Evolutionary conservation across 2,329 filamentous ascomycete species (phyloP), one percentile per base, ranked within the genome.

Genomic region (Dactylellina cionopaga): DNA sequence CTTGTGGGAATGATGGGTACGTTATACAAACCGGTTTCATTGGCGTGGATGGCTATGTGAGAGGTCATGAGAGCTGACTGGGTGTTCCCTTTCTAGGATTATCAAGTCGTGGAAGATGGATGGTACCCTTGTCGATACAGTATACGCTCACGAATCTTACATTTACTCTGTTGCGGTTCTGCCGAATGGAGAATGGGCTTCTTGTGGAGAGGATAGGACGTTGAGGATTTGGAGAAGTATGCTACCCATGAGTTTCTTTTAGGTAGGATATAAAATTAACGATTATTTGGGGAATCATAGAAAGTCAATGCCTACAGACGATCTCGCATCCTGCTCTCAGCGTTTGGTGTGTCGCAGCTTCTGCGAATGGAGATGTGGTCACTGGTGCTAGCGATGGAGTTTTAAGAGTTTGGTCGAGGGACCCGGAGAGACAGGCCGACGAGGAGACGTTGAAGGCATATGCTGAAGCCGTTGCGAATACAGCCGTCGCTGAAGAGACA

Each of bases 261-360:
- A 5, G 22, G 11, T 10, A 1, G 15, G 27, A 43, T 41, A 33
- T 39, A 17, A 17, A 5, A 11, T 7, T 24, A 19, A 13, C 35
- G 39, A 15, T 29, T 10, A 22, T 27, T 41, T 27, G 41, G 11
- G 37, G 24, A 35, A 15, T 39, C 41, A 17, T 56, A 77, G 76
- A 76, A 43, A 74, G 75, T 11, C 85, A 92, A 64, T 98, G 94
- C 79, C 82, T 96, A 46, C 95, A 99, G 80, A 97, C 94, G 37
- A 98, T 99, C 75, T 97, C 94, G 0, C 92, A 97, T 78, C 95
- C 95, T 9, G 95, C 95, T 7, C 96, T 98, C 62, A 98, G 94
- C 0, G 93, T 99, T 3, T 99, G 95, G 95, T 85, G 88, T 11
- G 92, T 99, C 15, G 91, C 92, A n/a, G 90, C 87, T 9, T 95